Evolutionary conservation across 192 early-diverging fungal species (phyloP).

Genomic region (Umbelopsis sp.): DNA sequence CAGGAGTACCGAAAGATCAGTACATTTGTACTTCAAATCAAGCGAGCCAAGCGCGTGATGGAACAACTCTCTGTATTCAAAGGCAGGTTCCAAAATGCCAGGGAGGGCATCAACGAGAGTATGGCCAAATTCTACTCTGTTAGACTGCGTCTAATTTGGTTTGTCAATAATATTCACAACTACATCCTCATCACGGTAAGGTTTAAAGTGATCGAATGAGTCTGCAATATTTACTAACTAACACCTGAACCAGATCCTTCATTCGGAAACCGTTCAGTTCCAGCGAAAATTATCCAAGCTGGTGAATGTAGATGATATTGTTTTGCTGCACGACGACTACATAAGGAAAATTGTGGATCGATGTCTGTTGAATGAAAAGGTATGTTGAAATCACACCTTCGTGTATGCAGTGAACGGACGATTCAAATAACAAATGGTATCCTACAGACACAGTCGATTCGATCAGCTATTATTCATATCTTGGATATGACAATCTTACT

Average conservation of each 20-base stretch:
- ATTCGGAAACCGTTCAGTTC: conserved; percentile 39
- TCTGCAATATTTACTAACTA: background rate
- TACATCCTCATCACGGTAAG: conserved; percentile 45
- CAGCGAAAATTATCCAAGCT: conserved; percentile 25
- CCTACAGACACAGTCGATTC: conserved; percentile 20
- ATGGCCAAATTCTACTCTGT: conserved; percentile 39
- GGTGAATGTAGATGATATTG: conserved; percentile 42
- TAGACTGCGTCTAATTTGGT: conserved; percentile 43
- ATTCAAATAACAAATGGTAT: background rate
- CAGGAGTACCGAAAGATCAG: conserved; percentile 32
- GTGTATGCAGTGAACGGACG: background rate
- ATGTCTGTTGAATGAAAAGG: conserved; percentile 43
- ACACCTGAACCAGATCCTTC: conserved; percentile 32
- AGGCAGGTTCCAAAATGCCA: conserved; percentile 15
- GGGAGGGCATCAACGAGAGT: background rate
- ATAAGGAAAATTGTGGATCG: conserved; percentile 31
- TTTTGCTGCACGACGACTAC: conserved; percentile 32
- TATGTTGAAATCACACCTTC: background rate
- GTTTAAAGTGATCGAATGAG: background rate
- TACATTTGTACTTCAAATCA: conserved; percentile 36
- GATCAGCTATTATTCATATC: conserved; percentile 26
- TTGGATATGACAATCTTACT: conserved; percentile 20
- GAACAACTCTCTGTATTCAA: conserved; percentile 36
- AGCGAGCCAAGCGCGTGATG: conserved; percentile 39
- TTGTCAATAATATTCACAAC: conserved; percentile 41